A percentile compares a stretch with the other conserved stretches of the same genome.
phyloP scores from a whole-genome alignment of 2,329 filamentous ascomycete genomes.

The Pseudonectria foliicola region DNA sequence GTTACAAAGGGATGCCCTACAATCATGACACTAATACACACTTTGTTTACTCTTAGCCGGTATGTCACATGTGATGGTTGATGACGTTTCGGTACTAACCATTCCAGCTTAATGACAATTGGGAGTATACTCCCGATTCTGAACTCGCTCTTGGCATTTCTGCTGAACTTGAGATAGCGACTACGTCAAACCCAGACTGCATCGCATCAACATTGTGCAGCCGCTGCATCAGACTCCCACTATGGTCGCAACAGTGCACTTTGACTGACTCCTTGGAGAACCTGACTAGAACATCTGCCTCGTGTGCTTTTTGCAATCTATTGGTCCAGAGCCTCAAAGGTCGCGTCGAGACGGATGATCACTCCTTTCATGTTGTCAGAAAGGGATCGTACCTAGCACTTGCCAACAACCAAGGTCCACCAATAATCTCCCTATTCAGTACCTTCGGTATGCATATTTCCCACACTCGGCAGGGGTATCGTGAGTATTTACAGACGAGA shows the following conservation, averaged over 20 bases:
- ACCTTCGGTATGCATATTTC: constrained; percentile 1
- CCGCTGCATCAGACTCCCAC: background rate
- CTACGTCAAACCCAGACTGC: background rate
- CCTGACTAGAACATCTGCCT: background rate
- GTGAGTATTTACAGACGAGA: too few species aligned
- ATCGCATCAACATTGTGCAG: background rate
- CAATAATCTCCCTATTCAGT: constrained; percentile 1
- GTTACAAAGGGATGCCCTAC: too few species aligned
- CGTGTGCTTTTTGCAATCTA: constrained; percentile 2
- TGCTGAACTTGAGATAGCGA: background rate
- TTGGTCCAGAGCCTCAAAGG: constrained; percentile 1
- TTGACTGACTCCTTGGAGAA: constrained; percentile 1
- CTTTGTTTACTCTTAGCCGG: background rate
- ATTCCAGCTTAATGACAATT: constrained; percentile 1
- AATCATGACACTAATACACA: too few species aligned
- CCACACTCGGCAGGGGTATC: too few species aligned
- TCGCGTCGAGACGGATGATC: background rate
- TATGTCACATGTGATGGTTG: background rate
- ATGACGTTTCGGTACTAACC: background rate
- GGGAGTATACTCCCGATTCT: constrained; percentile 1
- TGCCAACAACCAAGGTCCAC: background rate
- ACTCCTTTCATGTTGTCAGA: background rate
- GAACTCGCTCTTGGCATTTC: background rate
- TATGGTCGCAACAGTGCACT: constrained; percentile 1
- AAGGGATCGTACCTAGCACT: constrained; percentile 1